phyloP scores from a whole-genome alignment of 257 asterid species.

The Cinchona pubescens region DNA sequence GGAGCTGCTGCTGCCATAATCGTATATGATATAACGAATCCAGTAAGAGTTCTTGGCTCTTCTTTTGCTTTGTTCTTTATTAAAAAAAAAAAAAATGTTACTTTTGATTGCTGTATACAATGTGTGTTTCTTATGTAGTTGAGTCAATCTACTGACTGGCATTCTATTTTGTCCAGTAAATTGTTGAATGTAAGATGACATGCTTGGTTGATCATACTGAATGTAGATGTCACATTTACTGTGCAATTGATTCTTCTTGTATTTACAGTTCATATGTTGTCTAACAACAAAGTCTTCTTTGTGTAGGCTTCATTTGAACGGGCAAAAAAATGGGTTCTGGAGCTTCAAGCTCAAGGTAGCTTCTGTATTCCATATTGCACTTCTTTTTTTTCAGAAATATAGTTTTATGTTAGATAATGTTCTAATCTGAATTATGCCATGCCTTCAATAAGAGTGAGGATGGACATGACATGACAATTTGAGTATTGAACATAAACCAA shows the following conservation, averaged over 20 bases:
- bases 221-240: background rate
- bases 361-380: conserved; percentile 13
- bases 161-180: background rate
- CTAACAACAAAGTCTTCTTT: background rate
- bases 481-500: background rate
- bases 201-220: background rate
- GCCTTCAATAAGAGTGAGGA: background rate
- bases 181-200: background rate
- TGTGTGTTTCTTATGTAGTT: background rate
- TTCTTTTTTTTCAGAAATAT: background rate
- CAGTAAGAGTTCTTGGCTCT: conserved; percentile 31
- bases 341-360: conserved; percentile 86
- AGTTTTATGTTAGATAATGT: background rate
- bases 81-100: background rate
- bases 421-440: background rate
- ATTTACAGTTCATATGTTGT: background rate
- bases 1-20: conserved; percentile 91
- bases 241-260: background rate
- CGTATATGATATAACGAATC: conserved; percentile 75
- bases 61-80: background rate
- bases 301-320: conserved; percentile 75
- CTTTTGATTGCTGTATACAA: background rate
- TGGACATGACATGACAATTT: background rate
- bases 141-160: background rate
- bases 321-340: conserved; percentile 88